Percentiles rank a stretch among this genome's conserved stretches.
Conservation (phyloP, 495 filamentous ascomycete genomes). For the Annulohypoxylon moriforme region DNA sequence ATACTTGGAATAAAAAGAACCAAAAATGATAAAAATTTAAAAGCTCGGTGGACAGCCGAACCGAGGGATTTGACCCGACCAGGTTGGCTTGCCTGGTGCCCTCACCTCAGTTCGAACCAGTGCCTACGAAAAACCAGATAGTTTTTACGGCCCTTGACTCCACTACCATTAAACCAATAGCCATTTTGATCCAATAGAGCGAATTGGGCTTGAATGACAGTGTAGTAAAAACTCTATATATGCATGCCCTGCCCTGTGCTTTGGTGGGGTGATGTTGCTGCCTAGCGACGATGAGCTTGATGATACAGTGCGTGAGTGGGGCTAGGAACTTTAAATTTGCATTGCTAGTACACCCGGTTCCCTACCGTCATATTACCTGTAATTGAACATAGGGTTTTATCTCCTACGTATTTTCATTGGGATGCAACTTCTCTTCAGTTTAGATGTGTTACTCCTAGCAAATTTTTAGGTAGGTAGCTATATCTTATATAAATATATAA, state of each 20-base stretch:
- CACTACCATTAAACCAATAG: not conserved
- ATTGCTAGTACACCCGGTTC: not conserved
- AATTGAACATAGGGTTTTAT: not conserved
- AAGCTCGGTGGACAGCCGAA: not conserved
- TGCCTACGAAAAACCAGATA: not conserved
- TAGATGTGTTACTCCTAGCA: not conserved
- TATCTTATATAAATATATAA: too few species aligned
- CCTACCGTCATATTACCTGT: not conserved
- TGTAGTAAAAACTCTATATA: not conserved
- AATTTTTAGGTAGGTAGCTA: not conserved
- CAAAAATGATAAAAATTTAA: not conserved
- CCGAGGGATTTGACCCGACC: not conserved
- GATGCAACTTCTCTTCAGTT: not conserved
- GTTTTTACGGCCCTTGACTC: not conserved
- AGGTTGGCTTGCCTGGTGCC: not conserved
- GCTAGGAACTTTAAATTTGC: not conserved
- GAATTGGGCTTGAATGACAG: not conserved
- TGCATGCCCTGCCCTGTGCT: not conserved
- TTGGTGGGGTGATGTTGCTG: not conserved
- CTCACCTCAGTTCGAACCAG: not conserved
- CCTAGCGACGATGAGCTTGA: not conserved
- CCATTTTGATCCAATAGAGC: not conserved
- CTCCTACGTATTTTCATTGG: not conserved
- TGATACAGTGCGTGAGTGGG: not conserved
- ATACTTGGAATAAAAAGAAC: not conserved